phyloP scores from a whole-genome alignment of 2,329 filamentous ascomycete genomes.

The Coniochaeta ligniaria region DNA sequence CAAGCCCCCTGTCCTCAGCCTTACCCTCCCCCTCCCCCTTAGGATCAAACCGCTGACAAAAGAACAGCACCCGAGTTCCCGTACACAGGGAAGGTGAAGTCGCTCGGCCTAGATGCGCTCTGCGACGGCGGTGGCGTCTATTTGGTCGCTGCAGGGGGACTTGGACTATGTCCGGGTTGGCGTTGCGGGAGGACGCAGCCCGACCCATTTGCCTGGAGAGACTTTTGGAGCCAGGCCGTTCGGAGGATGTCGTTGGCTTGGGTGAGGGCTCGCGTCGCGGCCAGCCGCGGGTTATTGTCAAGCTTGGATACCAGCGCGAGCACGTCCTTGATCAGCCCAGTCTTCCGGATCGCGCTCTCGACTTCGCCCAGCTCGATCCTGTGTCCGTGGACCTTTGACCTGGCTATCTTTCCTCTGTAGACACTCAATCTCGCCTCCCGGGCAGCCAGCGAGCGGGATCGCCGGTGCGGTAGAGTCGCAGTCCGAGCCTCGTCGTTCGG shows the following conservation, averaged over 20 bases:
- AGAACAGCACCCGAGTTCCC: conserved; percentile 2
- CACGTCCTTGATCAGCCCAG: neutral
- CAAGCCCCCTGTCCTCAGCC: conserved; percentile 10
- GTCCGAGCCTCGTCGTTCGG: neutral
- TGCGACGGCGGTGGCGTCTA: conserved; percentile 7
- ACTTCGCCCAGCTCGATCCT: conserved; percentile 3
- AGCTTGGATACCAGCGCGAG: neutral
- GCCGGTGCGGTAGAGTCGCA: conserved; percentile 5
- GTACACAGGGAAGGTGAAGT: conserved; percentile 18
- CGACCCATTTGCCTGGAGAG: conserved; percentile 10
- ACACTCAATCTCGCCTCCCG: conserved; percentile 2
- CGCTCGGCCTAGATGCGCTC: conserved; percentile 15
- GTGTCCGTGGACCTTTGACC: neutral
- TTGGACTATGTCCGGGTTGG: conserved; percentile 9
- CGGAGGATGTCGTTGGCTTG: conserved; percentile 17
- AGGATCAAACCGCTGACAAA: conserved; percentile 7
- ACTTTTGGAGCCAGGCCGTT: conserved; percentile 11
- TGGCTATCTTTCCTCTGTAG: conserved; percentile 4
- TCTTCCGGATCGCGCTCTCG: conserved; percentile 1
- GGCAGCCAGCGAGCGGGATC: conserved; percentile 4
- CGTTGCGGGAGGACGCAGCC: conserved; percentile 12
- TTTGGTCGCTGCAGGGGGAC: neutral
- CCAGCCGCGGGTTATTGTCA: conserved; percentile 2
- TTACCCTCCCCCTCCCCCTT: neutral
- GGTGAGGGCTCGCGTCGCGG: conserved; percentile 10